phyloP scores from a whole-genome alignment of 2,329 filamentous ascomycete species.

The Trichoderma breve region DNA sequence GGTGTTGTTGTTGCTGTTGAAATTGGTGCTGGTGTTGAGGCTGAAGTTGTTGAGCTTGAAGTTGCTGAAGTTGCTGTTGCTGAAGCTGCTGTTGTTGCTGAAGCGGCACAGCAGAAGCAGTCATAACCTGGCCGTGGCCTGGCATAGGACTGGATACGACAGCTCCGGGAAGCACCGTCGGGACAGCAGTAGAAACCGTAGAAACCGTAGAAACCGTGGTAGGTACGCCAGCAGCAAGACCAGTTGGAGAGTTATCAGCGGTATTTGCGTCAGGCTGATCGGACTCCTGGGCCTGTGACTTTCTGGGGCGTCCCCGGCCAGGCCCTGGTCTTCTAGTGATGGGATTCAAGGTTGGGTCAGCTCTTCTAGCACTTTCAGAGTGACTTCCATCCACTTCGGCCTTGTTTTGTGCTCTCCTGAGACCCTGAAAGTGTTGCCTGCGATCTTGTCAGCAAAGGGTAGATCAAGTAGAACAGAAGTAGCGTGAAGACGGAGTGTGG shows the following conservation, averaged over 20 bases:
- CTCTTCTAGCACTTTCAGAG: conserved; percentile 37
- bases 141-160: neutral
- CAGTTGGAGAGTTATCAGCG: neutral
- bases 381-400: conserved; percentile 40
- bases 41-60: conserved; percentile 8
- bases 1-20: neutral
- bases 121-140: conserved; percentile 2
- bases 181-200: conserved; percentile 9
- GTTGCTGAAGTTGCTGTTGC: conserved; percentile 18
- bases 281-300: conserved; percentile 29
- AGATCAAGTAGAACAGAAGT: neutral
- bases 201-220: conserved; percentile 1
- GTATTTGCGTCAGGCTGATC: conserved; percentile 9
- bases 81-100: conserved; percentile 3
- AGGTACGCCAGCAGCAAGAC: neutral
- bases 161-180: neutral
- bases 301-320: conserved; percentile 54
- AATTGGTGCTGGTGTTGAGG: conserved; percentile 3
- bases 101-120: conserved; percentile 11
- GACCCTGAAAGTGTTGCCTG: conserved; percentile 61
- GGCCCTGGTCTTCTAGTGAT: conserved; percentile 61
- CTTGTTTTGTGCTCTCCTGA: conserved; percentile 56
- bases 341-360: conserved; percentile 55
- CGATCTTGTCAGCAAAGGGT: conserved; percentile 4
- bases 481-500: neutral